Evolutionary conservation across 2,329 filamentous ascomycete species (phyloP).

Genomic region (Fusarium oxysporum): DNA sequence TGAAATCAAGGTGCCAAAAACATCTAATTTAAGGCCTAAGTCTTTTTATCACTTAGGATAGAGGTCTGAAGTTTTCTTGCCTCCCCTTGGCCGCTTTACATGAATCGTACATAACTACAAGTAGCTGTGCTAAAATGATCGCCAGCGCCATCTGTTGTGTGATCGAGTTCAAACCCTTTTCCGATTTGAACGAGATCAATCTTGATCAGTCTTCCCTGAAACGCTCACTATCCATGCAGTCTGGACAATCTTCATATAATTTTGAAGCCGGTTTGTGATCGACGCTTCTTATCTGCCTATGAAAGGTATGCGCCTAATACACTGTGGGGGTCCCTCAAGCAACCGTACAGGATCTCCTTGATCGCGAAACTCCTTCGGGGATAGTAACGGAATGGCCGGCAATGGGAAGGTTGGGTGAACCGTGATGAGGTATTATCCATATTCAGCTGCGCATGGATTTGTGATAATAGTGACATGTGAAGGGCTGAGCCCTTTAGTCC

Average conservation of each 20-base stretch:
- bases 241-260: slow-evolving; percentile 27
- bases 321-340: slow-evolving; percentile 30
- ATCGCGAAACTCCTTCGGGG: slow-evolving; percentile 1
- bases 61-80: too few relatives aligned
- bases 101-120: not conserved
- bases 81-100: not conserved
- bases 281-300: slow-evolving; percentile 18
- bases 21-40: not conserved
- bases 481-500: not conserved
- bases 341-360: slow-evolving; percentile 11
- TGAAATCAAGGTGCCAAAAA: not conserved
- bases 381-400: slow-evolving; percentile 13
- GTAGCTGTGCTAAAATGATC: not conserved
- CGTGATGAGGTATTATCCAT: not conserved
- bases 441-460: not conserved
- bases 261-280: slow-evolving; percentile 16
- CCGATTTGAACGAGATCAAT: slow-evolving; percentile 13
- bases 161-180: not conserved
- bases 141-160: not conserved
- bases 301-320: slow-evolving; percentile 5
- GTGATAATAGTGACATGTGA: not conserved
- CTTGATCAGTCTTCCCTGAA: slow-evolving; percentile 19
- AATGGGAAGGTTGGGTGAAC: not conserved
- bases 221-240: slow-evolving; percentile 4
- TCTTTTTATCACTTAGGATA: not conserved